Conservation (phyloP, 2,329 filamentous ascomycete genomes). For the Neurospora sp. region DNA sequence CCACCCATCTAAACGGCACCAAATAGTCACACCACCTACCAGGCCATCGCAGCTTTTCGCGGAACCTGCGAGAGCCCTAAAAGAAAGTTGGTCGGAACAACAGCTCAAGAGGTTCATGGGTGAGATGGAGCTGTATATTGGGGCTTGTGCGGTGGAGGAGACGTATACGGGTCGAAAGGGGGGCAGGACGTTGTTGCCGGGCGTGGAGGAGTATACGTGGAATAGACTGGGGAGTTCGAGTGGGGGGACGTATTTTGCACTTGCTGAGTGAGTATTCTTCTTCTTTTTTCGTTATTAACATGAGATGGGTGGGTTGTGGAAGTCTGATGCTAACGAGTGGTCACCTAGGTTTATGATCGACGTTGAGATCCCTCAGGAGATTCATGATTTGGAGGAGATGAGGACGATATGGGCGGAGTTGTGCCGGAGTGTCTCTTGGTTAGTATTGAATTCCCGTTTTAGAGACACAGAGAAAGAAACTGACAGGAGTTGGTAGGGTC, state of each 20-base stretch:
- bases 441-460: not conserved
- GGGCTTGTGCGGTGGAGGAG: not conserved
- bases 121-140: conserved; percentile 2
- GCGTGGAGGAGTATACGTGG: not conserved
- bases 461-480: not conserved
- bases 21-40: not conserved
- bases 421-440: not conserved
- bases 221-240: conserved; percentile 1
- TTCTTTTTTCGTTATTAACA: not conserved
- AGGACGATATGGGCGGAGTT: not conserved
- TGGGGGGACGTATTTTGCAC: not conserved
- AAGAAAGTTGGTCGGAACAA: not conserved
- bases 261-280: not conserved
- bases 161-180: not conserved
- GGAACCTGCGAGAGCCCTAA: not conserved
- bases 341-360: not conserved
- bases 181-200: not conserved
- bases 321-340: not conserved
- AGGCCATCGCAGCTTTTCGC: not conserved
- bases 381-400: not conserved
- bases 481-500: not conserved
- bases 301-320: not conserved
- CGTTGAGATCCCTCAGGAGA: not conserved
- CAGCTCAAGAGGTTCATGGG: not conserved
- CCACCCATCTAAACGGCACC: not conserved